Evolutionary conservation across 495 filamentous ascomycete species (phyloP), one percentile per base, ranked within the genome.

Genomic region (Penicillium coffeae): DNA sequence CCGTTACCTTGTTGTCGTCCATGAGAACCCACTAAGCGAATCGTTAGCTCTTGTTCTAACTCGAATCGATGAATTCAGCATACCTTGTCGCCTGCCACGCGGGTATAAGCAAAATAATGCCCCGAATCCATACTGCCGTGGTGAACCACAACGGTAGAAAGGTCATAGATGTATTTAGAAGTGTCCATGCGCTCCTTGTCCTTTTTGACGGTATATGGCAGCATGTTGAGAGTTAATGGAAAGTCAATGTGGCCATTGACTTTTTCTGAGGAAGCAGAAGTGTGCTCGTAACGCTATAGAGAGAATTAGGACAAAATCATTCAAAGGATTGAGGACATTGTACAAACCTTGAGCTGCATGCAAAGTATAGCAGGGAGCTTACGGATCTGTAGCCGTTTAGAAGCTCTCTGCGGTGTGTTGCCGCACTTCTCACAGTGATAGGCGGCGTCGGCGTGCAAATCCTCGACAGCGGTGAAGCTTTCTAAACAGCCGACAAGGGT

Each of bases 1-100:
- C 55, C 39, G 88, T 89, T 37, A 96, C 90, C 60, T 86, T 86
- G 60, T 89, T 89, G 64, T 96, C 91, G 54, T 96, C 90, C 72
- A 95, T 95, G 21, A 82, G 75, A 61, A 91, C 90, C 91, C 91
- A 96, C 80, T 92, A 47, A 13, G 36, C 25, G 5, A 25, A 40
- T 70, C 39, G 65, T 54, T 32, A 15, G n/a, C 15, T 14, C 13
- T n/a, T 35, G 19, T 38, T n/a, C 48, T 35, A 16, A 37, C 39
- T 45, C 21, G 52, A 21, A 35, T 16, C 15, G 15, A 13, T 27
- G 20, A 8, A 34, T 15, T 47, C 22, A 22, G 70, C 81, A 48
- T 64, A 88, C 86, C 76, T 87, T 83, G 42, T 87, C 82, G 18
- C 85, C 87, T 41, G 87, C 45, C 9, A 64, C 82, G 16, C 88